Evolutionary conservation across 1,139 yeast species (phyloP), one percentile per base, ranked within the genome.

Genomic region (Kluyveromyces sp.): DNA sequence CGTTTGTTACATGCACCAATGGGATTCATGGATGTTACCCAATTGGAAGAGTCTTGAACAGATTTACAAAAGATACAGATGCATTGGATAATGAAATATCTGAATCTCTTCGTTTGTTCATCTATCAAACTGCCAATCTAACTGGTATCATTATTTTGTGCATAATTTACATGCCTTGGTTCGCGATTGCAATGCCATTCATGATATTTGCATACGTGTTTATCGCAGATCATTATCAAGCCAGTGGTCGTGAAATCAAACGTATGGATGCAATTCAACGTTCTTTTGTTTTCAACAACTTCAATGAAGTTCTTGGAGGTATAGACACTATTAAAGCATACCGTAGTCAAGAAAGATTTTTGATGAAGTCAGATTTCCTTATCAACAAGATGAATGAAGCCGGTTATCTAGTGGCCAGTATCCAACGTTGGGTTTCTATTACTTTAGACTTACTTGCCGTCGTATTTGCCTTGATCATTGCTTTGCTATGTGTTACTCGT

Each of bases 1-100:
- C 74, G 74, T 41, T 71, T 89, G n/a, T 65, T 89, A 51, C 85
- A 78, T 59, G 90, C 83, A 48, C 95, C 90, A 35, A 79, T 80
- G 84, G 63, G 79, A 3, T 82, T 72, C 55, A 70, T 81, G 53
- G 89, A 82, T 56, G 73, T 84, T 1, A 79, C 86, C 0, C 89
- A 4, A 64, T 81, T 53, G 89, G 92, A 4, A 72, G 92, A 51
- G 76, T 83, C 46, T 65, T 83, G 59, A 83, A 83, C 60, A 68
- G 92, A 51, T 82, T 81, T 61, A 83, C 95, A 1, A 87, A 85
- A 58, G 96, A 88, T 64, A 83, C 94, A 0, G 95, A 87, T 60
- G 81, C 82, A 33, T 68, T 87, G 56, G 96, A 88, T 62, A 84
- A 83, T 59, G 88, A 83, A 57, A 69, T 81, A 47, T 77, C 81